Percentiles rank a stretch among this genome's conserved stretches.
Evolutionary conservation across 2,329 filamentous ascomycete species (phyloP).

Genomic region (Chaetomium olivaceum): DNA sequence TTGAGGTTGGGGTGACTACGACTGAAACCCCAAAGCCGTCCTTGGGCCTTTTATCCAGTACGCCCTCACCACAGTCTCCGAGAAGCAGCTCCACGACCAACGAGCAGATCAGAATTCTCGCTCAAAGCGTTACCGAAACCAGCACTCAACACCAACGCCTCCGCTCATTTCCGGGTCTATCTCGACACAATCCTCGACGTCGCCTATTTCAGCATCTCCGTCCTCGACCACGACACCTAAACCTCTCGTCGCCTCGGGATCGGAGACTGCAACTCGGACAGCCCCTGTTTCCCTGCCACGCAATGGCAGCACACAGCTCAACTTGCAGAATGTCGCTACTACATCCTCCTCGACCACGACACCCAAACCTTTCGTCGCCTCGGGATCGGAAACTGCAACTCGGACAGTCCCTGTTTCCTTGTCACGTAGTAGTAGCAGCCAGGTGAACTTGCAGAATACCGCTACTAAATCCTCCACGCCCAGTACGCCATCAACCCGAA

Average conservation of each 20-base stretch:
- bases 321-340: not conserved
- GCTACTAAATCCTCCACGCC: not conserved
- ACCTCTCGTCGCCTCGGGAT: not conserved
- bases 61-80: not conserved
- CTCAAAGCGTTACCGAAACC: not conserved
- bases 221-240: not conserved
- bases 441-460: not conserved
- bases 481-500: not conserved
- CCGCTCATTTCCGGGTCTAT: not conserved
- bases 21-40: not conserved
- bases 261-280: not conserved
- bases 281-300: not conserved
- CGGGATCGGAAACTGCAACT: no score
- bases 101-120: not conserved
- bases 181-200: not conserved
- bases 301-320: not conserved
- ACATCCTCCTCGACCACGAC: constrained; percentile 4
- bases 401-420: not conserved
- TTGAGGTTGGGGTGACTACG: not conserved
- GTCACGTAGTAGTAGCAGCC: not conserved
- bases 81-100: constrained; percentile 4
- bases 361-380: no score
- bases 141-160: not conserved
- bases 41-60: not conserved
- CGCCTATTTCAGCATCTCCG: not conserved